These are phyloP conservation scores for Starmerella powellii DNA, from an alignment of 805 yeast genomes.

Conservation along the genomic window DNA sequence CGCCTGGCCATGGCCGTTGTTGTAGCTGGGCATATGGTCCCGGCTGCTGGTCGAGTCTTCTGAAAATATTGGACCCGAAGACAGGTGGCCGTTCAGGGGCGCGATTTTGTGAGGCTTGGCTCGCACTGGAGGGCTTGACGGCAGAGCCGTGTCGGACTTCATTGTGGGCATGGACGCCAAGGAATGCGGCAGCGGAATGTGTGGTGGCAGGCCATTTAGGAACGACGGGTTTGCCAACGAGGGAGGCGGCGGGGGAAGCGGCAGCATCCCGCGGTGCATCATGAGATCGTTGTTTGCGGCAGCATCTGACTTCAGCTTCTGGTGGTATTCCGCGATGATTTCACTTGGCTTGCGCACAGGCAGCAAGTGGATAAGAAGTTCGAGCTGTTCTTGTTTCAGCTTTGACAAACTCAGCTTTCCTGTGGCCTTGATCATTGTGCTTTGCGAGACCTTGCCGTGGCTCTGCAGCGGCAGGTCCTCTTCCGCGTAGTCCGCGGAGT, in stretches of 20 bases:
- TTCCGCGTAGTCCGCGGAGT: slow-evolving; percentile 32
- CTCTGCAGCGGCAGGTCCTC: slow-evolving; percentile 31
- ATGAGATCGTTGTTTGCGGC: neutral
- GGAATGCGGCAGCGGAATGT: slow-evolving; percentile 6
- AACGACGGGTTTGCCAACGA: slow-evolving; percentile 4
- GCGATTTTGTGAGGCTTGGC: slow-evolving; percentile 9
- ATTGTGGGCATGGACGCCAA: neutral
- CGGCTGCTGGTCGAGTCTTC: no score
- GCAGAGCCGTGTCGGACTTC: slow-evolving; percentile 5
- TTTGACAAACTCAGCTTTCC: slow-evolving; percentile 11
- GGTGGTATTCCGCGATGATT: slow-evolving; percentile 6
- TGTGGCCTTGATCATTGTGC: slow-evolving; percentile 8
- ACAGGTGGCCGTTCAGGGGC: neutral
- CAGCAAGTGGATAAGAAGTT: slow-evolving; percentile 15
- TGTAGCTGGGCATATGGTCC: neutral
- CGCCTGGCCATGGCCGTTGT: no score
- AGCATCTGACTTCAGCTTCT: neutral
- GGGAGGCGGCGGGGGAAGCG: slow-evolving; percentile 4
- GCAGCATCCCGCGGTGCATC: neutral
- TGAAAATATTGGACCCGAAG: no score
- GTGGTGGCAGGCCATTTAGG: slow-evolving; percentile 4
- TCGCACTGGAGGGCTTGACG: slow-evolving; percentile 19
- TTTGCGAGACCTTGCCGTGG: slow-evolving; percentile 29
- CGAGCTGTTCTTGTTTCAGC: slow-evolving; percentile 12
- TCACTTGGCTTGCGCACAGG: slow-evolving; percentile 16